Evolutionary conservation across 805 yeast species (phyloP), one percentile per base, ranked within the genome.

Genomic region (Pichia deserticola): DNA sequence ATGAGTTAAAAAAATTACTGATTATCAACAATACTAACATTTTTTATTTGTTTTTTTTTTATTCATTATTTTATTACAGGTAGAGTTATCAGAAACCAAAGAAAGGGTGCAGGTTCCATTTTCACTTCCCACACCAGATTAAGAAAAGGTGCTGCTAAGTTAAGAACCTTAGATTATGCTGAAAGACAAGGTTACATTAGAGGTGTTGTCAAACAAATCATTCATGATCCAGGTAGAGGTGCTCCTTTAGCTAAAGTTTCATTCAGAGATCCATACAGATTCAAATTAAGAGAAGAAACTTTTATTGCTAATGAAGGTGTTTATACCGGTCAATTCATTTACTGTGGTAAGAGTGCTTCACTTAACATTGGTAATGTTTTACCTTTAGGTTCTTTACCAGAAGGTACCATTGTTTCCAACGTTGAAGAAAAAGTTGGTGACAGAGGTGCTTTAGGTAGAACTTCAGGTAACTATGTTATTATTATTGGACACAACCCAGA

Each of bases 71-170:
- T 42, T 40, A 43, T 9, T 44, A 51, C 44, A 49, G 96, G 96
- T 87, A 89, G 98, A 86, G 99, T 93, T 80, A 93, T 93, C 83
- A 95, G 99, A 82, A 93, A 93, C 86, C 99, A 93, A 86, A 90
- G 99, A 89, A 93, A 93, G 83, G 98, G 98, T 86, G 96, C 97
- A 78, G 98, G 99, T 75, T 92, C 98, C 71, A 89, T 93, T 84
- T 93, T 93, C 89, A 86, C 95, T 75, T 84, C 99, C 71, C 96
- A 92, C 93, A 92, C 98, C 84, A 92, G 98, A 81, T 88, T 93
- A 78, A 89, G 99, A 87, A 88, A 93, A 81, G 99, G 99, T 77
- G 98, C 99, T 75, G 99, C 99, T 74, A 92, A 92, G 88, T 85
- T 92, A 76, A 89, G 99, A 86, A 86, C 96, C 74, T 85, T 92